phyloP scores from a whole-genome alignment of 495 filamentous ascomycete genomes.

The Rusavskia elegans region DNA sequence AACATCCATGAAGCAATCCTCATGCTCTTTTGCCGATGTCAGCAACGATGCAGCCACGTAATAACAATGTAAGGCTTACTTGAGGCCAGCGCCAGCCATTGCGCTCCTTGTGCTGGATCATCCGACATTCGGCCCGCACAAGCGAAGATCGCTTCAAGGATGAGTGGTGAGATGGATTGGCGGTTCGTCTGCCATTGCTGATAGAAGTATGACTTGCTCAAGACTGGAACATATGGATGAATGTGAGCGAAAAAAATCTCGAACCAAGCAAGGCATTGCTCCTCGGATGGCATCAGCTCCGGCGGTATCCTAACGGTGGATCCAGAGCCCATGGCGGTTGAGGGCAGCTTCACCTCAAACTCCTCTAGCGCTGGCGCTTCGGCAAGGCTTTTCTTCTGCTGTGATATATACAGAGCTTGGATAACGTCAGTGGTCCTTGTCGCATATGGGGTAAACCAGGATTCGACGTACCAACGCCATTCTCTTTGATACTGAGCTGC shows the following conservation, averaged over 20 bases:
- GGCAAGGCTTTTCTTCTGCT: constrained; percentile 46
- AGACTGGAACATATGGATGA: constrained; percentile 89
- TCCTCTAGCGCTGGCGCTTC: constrained; percentile 69
- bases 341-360: constrained; percentile 52
- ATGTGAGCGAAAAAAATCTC: constrained; percentile 85
- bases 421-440: constrained; percentile 13
- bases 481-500: constrained; percentile 74
- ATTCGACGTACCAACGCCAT: constrained; percentile 58
- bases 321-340: constrained; percentile 48
- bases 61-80: constrained; percentile 38
- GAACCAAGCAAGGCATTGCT: constrained; percentile 72
- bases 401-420: constrained; percentile 73
- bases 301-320: constrained; percentile 76
- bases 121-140: constrained; percentile 73
- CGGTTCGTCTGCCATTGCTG: constrained; percentile 83
- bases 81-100: constrained; percentile 87
- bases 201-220: constrained; percentile 73
- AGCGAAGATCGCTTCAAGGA: constrained; percentile 92
- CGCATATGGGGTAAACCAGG: constrained; percentile 3
- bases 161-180: constrained; percentile 73
- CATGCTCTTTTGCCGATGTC: constrained; percentile 47
- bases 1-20: constrained; percentile 91
- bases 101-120: constrained; percentile 68
- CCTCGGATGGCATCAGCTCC: constrained; percentile 83
- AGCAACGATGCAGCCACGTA: constrained; percentile 1